Evolutionary conservation across 352 stramenopile genomes (phyloP).

Genomic region (Globisporangium perplexum): DNA sequence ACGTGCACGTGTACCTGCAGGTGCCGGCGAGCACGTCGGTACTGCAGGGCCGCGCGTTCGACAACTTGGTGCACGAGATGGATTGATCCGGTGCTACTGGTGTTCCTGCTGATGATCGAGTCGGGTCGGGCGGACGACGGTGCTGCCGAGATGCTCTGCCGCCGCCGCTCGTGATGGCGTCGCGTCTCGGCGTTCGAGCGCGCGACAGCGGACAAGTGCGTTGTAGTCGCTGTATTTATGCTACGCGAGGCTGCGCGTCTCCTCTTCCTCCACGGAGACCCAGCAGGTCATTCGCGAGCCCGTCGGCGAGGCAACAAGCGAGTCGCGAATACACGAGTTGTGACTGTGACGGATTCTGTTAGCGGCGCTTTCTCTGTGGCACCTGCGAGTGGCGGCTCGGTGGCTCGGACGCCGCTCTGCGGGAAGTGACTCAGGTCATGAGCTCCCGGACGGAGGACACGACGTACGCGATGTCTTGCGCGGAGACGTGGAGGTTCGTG

Average conservation of each 20-base stretch:
- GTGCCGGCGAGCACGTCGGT: constrained; percentile 46
- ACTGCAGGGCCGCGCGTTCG: constrained; percentile 51
- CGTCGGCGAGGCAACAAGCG: background rate
- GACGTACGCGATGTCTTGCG: constrained; percentile 57
- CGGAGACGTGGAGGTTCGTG: constrained; percentile 70
- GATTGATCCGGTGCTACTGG: constrained; percentile 33
- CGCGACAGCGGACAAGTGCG: background rate
- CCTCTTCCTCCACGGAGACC: background rate
- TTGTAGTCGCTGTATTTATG: background rate
- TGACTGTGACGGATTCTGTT: background rate
- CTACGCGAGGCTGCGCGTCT: background rate
- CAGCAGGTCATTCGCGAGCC: background rate
- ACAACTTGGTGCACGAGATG: constrained; percentile 68
- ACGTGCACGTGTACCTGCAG: constrained; percentile 89
- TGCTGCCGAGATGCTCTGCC: background rate
- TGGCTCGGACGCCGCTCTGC: too few relatives aligned
- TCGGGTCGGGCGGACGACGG: too few relatives aligned
- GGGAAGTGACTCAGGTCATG: constrained; percentile 35
- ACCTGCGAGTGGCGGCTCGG: too few relatives aligned
- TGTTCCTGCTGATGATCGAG: too few relatives aligned
- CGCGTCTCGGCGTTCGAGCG: too few relatives aligned
- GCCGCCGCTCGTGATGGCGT: too few relatives aligned
- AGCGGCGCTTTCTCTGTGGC: background rate
- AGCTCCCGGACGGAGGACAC: constrained; percentile 51
- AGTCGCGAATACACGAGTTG: background rate